A percentile compares a stretch with the other conserved stretches of the same genome.
phyloP scores from a whole-genome alignment of 805 yeast genomes.

The Metschnikowia orientalis region DNA sequence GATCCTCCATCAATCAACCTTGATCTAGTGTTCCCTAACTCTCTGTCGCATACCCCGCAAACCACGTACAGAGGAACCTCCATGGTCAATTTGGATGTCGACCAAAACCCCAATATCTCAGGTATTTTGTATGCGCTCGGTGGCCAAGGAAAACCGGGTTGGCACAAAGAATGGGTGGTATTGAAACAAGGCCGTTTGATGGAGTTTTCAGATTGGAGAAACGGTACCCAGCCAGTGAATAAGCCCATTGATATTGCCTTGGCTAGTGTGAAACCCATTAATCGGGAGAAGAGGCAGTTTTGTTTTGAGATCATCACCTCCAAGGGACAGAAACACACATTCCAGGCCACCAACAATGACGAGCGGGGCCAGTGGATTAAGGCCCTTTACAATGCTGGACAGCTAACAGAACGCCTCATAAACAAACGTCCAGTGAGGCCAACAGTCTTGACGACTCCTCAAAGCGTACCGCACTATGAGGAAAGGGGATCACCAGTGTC shows the following conservation, averaged over 20 bases:
- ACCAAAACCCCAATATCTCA: conserved; percentile 29
- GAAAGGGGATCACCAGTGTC: conserved; percentile 31
- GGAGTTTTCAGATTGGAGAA: conserved; percentile 80
- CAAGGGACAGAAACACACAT: conserved; percentile 57
- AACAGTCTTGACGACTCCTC: conserved; percentile 19
- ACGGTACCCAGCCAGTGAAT: conserved; percentile 55
- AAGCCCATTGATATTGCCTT: conserved; percentile 68
- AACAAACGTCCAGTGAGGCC: conserved; percentile 6
- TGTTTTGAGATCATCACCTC: conserved; percentile 80
- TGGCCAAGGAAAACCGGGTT: conserved; percentile 59
- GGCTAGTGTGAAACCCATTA: conserved; percentile 53
- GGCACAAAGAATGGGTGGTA: conserved; percentile 91
- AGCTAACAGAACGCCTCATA: conserved; percentile 27
- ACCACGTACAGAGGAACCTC: conserved; percentile 6
- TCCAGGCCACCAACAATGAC: conserved; percentile 66
- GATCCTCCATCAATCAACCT: conserved; percentile 24
- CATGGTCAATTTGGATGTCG: conserved; percentile 13
- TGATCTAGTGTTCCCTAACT: conserved; percentile 26
- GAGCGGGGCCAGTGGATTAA: conserved; percentile 69
- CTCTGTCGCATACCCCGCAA: conserved; percentile 6
- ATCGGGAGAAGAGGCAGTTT: conserved; percentile 43
- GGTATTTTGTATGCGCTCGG: conserved; percentile 58
- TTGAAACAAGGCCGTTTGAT: conserved; percentile 61
- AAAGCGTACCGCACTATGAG: conserved; percentile 6
- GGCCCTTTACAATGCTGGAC: conserved; percentile 56